A percentile compares a stretch with the other conserved stretches of the same genome.
phyloP scores from a whole-genome alignment of 352 stramenopile species.

The Pythium dissimile region DNA sequence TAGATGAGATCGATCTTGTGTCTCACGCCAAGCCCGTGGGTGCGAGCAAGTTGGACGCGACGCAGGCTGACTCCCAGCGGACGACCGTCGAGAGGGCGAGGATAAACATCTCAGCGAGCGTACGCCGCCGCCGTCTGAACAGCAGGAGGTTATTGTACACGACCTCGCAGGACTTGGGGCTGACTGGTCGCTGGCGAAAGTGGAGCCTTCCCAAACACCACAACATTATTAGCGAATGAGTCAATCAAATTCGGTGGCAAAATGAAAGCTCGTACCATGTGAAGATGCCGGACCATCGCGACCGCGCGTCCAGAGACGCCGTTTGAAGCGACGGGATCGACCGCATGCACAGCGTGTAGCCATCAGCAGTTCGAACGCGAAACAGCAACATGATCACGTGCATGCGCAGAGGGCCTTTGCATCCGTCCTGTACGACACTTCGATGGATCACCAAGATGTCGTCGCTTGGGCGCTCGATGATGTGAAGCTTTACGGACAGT shows the following conservation, averaged over 20 bases:
- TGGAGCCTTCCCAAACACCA: slow-evolving; percentile 24
- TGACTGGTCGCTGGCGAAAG: not conserved
- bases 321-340: slow-evolving; percentile 24
- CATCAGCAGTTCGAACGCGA: slow-evolving; percentile 50
- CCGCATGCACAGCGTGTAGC: slow-evolving; percentile 58
- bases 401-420: slow-evolving; percentile 29
- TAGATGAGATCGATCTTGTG: too few relatives aligned
- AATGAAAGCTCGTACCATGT: slow-evolving; percentile 9
- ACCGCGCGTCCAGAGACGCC: not conserved
- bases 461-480: slow-evolving; percentile 60
- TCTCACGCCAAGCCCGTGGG: too few relatives aligned
- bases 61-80: slow-evolving; percentile 51
- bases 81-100: slow-evolving; percentile 61
- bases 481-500: slow-evolving; percentile 18
- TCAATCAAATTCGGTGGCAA: slow-evolving; percentile 22
- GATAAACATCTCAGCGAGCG: slow-evolving; percentile 37
- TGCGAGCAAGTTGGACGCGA: slow-evolving; percentile 40
- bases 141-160: slow-evolving; percentile 22
- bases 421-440: slow-evolving; percentile 32
- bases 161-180: slow-evolving; percentile 8
- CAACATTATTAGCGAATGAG: not conserved
- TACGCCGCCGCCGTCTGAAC: slow-evolving; percentile 34
- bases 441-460: slow-evolving; percentile 55
- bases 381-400: slow-evolving; percentile 64
- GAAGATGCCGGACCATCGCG: slow-evolving; percentile 19